These are phyloP conservation scores for Trichoderma brevicompactum DNA, from an alignment of 2,329 filamentous ascomycete species.

Conservation along the genomic window DNA sequence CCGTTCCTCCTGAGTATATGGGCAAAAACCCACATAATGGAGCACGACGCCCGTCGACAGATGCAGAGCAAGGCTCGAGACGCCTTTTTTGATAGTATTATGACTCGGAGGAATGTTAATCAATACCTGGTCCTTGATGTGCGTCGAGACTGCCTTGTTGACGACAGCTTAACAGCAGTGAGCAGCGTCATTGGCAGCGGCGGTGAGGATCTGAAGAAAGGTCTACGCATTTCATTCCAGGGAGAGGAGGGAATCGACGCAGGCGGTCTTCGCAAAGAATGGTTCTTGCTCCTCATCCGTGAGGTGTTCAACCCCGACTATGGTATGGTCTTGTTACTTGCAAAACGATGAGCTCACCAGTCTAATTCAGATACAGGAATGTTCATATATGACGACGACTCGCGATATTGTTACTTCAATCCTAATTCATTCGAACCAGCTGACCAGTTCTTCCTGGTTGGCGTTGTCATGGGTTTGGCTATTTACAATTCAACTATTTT, in stretches of 20 bases:
- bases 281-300: slow-evolving; percentile 85
- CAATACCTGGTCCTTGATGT: slow-evolving; percentile 79
- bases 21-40: slow-evolving; percentile 88
- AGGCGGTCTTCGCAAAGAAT: slow-evolving; percentile 88
- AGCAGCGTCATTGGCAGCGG: slow-evolving; percentile 82
- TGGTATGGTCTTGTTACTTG: slow-evolving; percentile 58
- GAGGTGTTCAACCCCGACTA: slow-evolving; percentile 92
- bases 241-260: slow-evolving; percentile 92
- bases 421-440: slow-evolving; percentile 86
- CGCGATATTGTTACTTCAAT: slow-evolving; percentile 91
- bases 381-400: slow-evolving; percentile 91
- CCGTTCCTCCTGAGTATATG: slow-evolving; percentile 91
- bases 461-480: slow-evolving; percentile 82
- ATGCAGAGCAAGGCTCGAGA: slow-evolving; percentile 89
- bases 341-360: not conserved
- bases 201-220: slow-evolving; percentile 88
- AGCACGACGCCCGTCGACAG: slow-evolving; percentile 84
- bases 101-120: slow-evolving; percentile 72
- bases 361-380: slow-evolving; percentile 62
- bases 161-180: slow-evolving; percentile 83
- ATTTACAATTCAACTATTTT: slow-evolving; percentile 96
- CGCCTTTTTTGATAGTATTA: slow-evolving; percentile 88
- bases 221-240: slow-evolving; percentile 79
- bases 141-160: slow-evolving; percentile 81
- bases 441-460: slow-evolving; percentile 89